Conservation (phyloP, 225 moss, liverwort and hornwort genomes). For the Polytrichum commune region DNA sequence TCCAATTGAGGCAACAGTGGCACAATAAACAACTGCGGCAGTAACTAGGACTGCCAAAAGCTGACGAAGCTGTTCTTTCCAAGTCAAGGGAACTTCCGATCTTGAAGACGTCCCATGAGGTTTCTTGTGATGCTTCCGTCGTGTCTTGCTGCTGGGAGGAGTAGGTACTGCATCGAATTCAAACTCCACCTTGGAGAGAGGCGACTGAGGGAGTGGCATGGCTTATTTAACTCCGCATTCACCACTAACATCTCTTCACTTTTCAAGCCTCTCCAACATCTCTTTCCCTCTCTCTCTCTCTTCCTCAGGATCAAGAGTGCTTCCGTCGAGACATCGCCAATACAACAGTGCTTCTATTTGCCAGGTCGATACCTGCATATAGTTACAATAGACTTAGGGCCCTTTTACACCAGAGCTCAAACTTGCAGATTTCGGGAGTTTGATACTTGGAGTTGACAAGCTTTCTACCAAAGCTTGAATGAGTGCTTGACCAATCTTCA, state of each 20-base stretch:
- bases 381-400: too few relatives aligned
- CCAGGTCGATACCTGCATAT: too few relatives aligned
- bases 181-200: conserved; percentile 31
- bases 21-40: conserved; percentile 45
- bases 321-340: too few relatives aligned
- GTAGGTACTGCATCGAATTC: conserved; percentile 15
- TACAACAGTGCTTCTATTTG: too few relatives aligned
- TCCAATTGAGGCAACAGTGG: conserved; percentile 32
- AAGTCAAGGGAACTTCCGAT: conserved; percentile 36
- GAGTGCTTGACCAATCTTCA: too few relatives aligned
- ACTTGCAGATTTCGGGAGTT: too few relatives aligned
- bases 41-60: conserved; percentile 39
- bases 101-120: conserved; percentile 13
- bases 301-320: too few relatives aligned
- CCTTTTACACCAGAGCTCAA: too few relatives aligned
- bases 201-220: conserved; percentile 35
- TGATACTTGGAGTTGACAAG: too few relatives aligned
- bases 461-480: too few relatives aligned
- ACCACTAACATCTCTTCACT: not conserved
- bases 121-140: conserved; percentile 38
- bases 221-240: conserved; percentile 3
- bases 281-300: not conserved
- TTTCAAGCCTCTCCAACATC: not conserved
- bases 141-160: conserved; percentile 25
- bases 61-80: conserved; percentile 56